A percentile compares a stretch with the other conserved stretches of the same genome.
Evolutionary conservation across 345 rosid species (phyloP).

Genomic region (Adansonia digitata): DNA sequence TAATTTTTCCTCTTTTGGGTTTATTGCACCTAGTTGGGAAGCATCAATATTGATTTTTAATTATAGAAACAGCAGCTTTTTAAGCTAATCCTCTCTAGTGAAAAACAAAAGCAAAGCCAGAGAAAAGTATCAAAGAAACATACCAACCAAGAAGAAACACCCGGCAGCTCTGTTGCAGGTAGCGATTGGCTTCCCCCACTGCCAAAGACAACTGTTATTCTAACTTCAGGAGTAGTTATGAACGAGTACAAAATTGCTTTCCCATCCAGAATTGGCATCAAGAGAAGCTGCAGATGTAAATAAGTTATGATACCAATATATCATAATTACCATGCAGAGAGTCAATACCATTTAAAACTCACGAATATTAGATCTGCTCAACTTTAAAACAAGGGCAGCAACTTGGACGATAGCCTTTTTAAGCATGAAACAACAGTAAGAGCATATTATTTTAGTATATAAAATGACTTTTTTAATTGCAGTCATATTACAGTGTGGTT

Average conservation of each 20-base stretch:
- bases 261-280: conserved; percentile 80
- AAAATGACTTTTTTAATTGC: background rate
- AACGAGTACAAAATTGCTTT: conserved; percentile 82
- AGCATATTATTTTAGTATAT: background rate
- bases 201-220: conserved; percentile 92
- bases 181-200: conserved; percentile 95
- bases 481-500: background rate
- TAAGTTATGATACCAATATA: conserved; percentile 5
- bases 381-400: background rate
- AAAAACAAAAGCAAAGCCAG: background rate
- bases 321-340: background rate
- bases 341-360: background rate
- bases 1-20: background rate
- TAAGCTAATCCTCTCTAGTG: background rate
- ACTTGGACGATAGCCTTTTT: background rate
- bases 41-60: background rate
- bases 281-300: conserved; percentile 59
- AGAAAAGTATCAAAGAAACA: conserved; percentile 18
- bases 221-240: conserved; percentile 71
- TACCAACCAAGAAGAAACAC: conserved; percentile 97
- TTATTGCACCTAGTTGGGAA: background rate
- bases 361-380: background rate
- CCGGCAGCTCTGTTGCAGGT: conserved; percentile 94
- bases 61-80: background rate
- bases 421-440: background rate